Base-by-base conservation (phyloP, 768 basidiomycete species). In the Panus rudis region DNA sequence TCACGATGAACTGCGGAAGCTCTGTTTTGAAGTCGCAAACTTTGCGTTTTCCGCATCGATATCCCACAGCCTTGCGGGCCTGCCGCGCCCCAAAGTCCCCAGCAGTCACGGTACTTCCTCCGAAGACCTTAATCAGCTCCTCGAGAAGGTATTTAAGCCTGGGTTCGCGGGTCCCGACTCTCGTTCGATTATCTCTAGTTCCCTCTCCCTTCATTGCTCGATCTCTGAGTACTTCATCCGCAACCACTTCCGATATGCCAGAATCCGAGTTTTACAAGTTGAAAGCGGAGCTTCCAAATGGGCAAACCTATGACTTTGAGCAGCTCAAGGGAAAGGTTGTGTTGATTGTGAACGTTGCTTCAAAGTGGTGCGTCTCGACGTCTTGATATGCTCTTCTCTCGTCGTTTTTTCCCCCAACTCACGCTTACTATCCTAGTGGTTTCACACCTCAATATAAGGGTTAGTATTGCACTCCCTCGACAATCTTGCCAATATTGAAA, bases 361-460 rank as follows among this genome's bases (percentile, higher is more conserved):
- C 84, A 11, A 66, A 76, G 54, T 90, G 87, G 85, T 82, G 49
- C 28, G 71, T 58, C n/a, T 4, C 12, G 21, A 27, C 38, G 28
- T 4, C 37, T 8, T 23, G 37, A 8, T 17, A 24, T 46, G 19
- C 30, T 23, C 13, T 20, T 34, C 30, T 10, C 20, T 27, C 25
- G 39, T 26, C 7, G 20, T 21, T 5, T 13, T 21, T 33, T 10
- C 17, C 32, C 22, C 39, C 6, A 46, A 14, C 4, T 28, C 42
- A 3, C 35, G 23, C 42, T n/a, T 34, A n/a, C 17, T 37, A 22
- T 27, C 53, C 7, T 45, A 89, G 86, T 54, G 86, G 86, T n/a
- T 88, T 89, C 58, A 88, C 86, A 8, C 80, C 84, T 5, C 85
- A 88, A 57, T 87, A 86, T 63, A 78, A 71, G 59, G 84, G 81